Conservation (phyloP, 2,329 filamentous ascomycete genomes). For the Eutypella sp. region DNA sequence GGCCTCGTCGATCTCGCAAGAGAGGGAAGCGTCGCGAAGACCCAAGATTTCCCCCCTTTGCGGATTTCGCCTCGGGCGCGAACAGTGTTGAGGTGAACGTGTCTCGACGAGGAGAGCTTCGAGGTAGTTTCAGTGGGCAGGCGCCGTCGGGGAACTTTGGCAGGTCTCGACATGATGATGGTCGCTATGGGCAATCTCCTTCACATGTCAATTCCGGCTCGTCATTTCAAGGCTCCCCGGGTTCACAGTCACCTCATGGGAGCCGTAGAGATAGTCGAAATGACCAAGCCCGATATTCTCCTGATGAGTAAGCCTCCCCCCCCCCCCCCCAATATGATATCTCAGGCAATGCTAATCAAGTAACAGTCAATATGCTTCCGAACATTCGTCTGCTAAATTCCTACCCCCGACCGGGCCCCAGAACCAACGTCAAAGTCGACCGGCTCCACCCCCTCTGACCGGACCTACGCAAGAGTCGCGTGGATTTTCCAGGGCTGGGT, state of each 20-base stretch:
- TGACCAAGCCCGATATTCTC: slow-evolving; percentile 38
- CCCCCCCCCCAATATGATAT: background rate
- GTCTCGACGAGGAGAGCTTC: slow-evolving; percentile 30
- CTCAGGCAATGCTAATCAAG: slow-evolving; percentile 25
- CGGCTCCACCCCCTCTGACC: slow-evolving; percentile 52
- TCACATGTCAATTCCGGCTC: slow-evolving; percentile 50
- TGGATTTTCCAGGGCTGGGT: slow-evolving; percentile 46
- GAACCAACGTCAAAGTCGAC: slow-evolving; percentile 48
- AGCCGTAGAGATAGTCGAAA: slow-evolving; percentile 48
- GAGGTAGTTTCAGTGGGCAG: slow-evolving; percentile 33
- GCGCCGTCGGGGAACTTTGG: slow-evolving; percentile 29
- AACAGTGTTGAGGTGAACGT: slow-evolving; percentile 49
- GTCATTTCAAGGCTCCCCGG: slow-evolving; percentile 56
- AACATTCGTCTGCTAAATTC: slow-evolving; percentile 53
- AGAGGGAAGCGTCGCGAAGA: slow-evolving; percentile 36
- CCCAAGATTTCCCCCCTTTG: slow-evolving; percentile 30
- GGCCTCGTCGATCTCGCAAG: slow-evolving; percentile 26
- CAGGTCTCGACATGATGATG: slow-evolving; percentile 34
- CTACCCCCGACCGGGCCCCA: slow-evolving; percentile 48
- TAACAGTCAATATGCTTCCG: slow-evolving; percentile 55
- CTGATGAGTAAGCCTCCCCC: slow-evolving; percentile 22
- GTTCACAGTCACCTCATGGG: slow-evolving; percentile 53
- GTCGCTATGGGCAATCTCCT: slow-evolving; percentile 43
- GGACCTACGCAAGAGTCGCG: slow-evolving; percentile 50
- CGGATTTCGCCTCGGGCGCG: slow-evolving; percentile 38